Conservation (phyloP, 352 stramenopile genomes). For the Globisporangium spiculum region DNA sequence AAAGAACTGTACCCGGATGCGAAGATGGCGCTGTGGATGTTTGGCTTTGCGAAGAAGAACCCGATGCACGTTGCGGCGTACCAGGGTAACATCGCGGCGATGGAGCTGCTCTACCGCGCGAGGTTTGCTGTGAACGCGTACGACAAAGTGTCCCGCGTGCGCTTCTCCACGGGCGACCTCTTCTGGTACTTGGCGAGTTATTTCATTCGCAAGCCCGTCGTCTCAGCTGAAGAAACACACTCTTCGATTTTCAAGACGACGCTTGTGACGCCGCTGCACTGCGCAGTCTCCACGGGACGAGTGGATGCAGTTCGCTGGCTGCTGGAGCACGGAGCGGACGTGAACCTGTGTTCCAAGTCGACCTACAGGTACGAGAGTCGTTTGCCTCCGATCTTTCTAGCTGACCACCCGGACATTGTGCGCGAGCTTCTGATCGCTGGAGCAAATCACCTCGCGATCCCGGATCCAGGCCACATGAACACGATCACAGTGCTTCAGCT, state of each 20-base stretch:
- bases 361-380: slow-evolving; percentile 61
- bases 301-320: slow-evolving; percentile 74
- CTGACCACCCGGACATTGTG: slow-evolving; percentile 78
- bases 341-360: slow-evolving; percentile 77
- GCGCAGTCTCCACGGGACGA: slow-evolving; percentile 71
- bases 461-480: slow-evolving; percentile 80
- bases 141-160: slow-evolving; percentile 76
- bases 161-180: slow-evolving; percentile 75
- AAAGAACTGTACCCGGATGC: slow-evolving; percentile 66
- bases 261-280: slow-evolving; percentile 82
- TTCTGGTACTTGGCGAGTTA: slow-evolving; percentile 81
- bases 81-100: slow-evolving; percentile 70
- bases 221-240: slow-evolving; percentile 64
- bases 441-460: slow-evolving; percentile 78
- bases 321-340: slow-evolving; percentile 63
- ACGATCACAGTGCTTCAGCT: slow-evolving; percentile 83
- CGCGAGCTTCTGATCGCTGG: slow-evolving; percentile 59
- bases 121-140: slow-evolving; percentile 69
- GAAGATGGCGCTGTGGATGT: slow-evolving; percentile 63
- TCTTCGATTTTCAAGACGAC: slow-evolving; percentile 84
- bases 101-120: slow-evolving; percentile 57
- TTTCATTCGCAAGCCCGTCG: slow-evolving; percentile 68
- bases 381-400: slow-evolving; percentile 77
- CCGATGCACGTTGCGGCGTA: slow-evolving; percentile 83
- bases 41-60: slow-evolving; percentile 79